Percentiles rank a stretch among this genome's conserved stretches.
Evolutionary conservation across 164 flowering plant genomes (phyloP).

Genomic region (Taxillus chinensis): DNA sequence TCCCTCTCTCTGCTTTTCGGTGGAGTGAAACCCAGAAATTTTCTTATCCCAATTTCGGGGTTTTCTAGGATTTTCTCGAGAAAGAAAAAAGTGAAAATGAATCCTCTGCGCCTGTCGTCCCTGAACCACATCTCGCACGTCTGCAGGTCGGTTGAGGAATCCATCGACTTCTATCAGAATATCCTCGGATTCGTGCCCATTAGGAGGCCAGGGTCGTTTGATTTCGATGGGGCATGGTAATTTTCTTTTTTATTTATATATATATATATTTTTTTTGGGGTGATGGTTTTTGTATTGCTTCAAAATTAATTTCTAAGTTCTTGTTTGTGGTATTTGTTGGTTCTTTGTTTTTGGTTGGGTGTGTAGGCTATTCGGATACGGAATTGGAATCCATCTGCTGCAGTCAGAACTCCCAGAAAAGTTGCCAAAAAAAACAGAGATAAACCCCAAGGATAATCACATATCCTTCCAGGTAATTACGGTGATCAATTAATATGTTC

Average conservation of each 20-base stretch:
- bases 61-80: not conserved
- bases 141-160: constrained; percentile 34
- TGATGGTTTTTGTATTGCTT: too few relatives aligned
- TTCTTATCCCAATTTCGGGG: not conserved
- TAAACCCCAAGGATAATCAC: constrained; percentile 82
- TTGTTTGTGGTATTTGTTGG: too few relatives aligned
- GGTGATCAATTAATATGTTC: too few relatives aligned
- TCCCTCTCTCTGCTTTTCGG: too few relatives aligned
- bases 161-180: constrained; percentile 30
- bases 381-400: constrained; percentile 72
- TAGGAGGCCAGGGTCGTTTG: constrained; percentile 41
- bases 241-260: too few relatives aligned
- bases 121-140: constrained; percentile 35
- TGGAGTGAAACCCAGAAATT: too few relatives aligned
- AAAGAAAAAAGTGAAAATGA: not conserved
- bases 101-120: constrained; percentile 31
- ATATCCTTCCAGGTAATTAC: constrained; percentile 65
- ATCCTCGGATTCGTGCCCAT: constrained; percentile 52
- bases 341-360: too few relatives aligned
- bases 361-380: constrained; percentile 55
- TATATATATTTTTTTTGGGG: too few relatives aligned
- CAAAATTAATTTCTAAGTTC: too few relatives aligned
- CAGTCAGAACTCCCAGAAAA: constrained; percentile 53
- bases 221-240: constrained; percentile 52
- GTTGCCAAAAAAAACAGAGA: constrained; percentile 33